Evolutionary conservation across 352 stramenopile species (phyloP).

Genomic region (Globisporangium splendens): DNA sequence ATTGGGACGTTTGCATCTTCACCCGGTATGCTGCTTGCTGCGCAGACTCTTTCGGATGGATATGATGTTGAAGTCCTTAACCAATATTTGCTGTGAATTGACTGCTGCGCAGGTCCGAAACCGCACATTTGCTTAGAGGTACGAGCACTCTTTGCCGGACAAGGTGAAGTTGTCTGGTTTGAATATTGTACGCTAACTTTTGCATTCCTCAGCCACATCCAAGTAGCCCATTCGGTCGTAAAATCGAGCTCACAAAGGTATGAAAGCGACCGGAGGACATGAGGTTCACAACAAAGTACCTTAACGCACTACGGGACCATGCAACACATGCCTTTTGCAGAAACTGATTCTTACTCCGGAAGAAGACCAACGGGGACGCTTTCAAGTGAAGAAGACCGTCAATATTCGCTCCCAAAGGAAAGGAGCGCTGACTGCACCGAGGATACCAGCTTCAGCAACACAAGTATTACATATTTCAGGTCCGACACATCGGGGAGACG

Average conservation of each 20-base stretch:
- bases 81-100: background rate
- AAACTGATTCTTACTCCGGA: constrained; percentile 6
- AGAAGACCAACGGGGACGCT: background rate
- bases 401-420: constrained; percentile 5
- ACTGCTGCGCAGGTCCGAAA: background rate
- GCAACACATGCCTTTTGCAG: background rate
- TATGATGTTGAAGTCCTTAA: background rate
- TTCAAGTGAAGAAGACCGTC: constrained; percentile 12
- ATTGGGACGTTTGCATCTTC: background rate
- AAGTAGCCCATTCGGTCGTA: constrained; percentile 38
- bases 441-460: background rate
- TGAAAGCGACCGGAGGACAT: background rate
- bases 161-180: no score
- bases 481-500: background rate
- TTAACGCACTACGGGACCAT: background rate
- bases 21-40: background rate
- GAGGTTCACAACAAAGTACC: background rate
- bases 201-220: constrained; percentile 22
- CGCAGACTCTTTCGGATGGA: background rate
- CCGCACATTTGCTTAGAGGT: background rate
- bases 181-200: background rate
- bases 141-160: background rate
- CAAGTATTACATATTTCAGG: background rate
- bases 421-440: background rate
- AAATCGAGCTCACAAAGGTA: constrained; percentile 35